phyloP scores from a whole-genome alignment of 2,329 filamentous ascomycete genomes.

The Calonectria crousiana region DNA sequence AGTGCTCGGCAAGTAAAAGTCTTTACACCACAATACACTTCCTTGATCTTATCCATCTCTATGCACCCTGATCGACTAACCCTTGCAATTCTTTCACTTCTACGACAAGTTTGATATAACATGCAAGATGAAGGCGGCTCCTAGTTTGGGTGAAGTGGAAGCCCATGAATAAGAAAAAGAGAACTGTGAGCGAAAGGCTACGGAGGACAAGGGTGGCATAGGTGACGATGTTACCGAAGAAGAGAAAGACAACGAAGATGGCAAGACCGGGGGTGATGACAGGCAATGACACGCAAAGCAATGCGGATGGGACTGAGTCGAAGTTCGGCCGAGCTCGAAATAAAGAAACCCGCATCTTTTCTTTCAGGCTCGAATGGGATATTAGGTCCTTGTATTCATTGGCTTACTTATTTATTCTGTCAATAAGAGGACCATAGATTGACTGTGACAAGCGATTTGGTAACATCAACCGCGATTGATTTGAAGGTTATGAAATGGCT shows the following conservation, averaged over 20 bases:
- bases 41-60: too few species aligned
- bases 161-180: neutral
- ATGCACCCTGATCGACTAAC: too few species aligned
- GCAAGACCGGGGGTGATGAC: neutral
- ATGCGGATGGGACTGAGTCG: neutral
- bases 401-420: neutral
- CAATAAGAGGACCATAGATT: neutral
- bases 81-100: too few species aligned
- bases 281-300: neutral
- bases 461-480: neutral
- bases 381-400: neutral
- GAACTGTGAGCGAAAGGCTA: neutral
- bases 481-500: neutral
- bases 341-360: neutral
- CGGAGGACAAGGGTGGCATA: neutral
- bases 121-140: neutral
- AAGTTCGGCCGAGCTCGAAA: neutral
- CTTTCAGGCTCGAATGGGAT: neutral
- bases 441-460: neutral
- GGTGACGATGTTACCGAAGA: neutral
- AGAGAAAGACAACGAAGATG: neutral
- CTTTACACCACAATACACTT: too few species aligned
- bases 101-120: neutral
- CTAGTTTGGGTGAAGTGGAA: neutral
- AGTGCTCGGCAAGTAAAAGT: too few species aligned